phyloP scores from a whole-genome alignment of 768 basidiomycete genomes.

The Boletellus sp. region DNA sequence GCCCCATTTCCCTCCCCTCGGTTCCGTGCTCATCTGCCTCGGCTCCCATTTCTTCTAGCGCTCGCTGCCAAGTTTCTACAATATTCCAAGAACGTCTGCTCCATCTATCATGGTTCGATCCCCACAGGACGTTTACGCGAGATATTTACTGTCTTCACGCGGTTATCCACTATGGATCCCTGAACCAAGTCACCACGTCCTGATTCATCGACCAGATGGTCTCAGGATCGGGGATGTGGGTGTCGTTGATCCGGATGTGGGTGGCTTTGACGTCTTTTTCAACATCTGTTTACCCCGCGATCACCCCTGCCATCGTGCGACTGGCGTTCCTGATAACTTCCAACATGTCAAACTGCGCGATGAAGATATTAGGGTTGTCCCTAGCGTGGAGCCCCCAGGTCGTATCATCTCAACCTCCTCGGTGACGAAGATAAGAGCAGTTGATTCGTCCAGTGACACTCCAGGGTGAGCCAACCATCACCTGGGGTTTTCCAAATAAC shows the following conservation, averaged over 20 bases:
- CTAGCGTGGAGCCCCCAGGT: constrained; percentile 1
- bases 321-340: constrained; percentile 27
- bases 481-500: no score
- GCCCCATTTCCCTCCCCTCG: no score
- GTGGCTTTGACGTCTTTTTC: constrained; percentile 36
- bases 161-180: constrained; percentile 37
- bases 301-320: constrained; percentile 14
- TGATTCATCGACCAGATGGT: constrained; percentile 21
- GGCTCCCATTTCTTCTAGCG: no score
- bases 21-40: no score
- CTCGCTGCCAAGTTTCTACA: no score
- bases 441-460: not conserved
- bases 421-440: not conserved
- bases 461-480: no score
- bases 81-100: no score
- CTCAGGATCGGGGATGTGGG: constrained; percentile 37
- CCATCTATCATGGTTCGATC: not conserved
- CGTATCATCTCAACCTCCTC: constrained; percentile 13
- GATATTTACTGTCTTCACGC: constrained; percentile 9
- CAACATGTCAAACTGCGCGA: constrained; percentile 12
- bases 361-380: not conserved
- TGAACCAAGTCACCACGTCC: constrained; percentile 20
- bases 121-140: constrained; percentile 18
- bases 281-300: constrained; percentile 33
- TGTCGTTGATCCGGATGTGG: constrained; percentile 27